Evolutionary conservation across 345 rosid genomes (phyloP).

Genomic region (Lepidium sativum): DNA sequence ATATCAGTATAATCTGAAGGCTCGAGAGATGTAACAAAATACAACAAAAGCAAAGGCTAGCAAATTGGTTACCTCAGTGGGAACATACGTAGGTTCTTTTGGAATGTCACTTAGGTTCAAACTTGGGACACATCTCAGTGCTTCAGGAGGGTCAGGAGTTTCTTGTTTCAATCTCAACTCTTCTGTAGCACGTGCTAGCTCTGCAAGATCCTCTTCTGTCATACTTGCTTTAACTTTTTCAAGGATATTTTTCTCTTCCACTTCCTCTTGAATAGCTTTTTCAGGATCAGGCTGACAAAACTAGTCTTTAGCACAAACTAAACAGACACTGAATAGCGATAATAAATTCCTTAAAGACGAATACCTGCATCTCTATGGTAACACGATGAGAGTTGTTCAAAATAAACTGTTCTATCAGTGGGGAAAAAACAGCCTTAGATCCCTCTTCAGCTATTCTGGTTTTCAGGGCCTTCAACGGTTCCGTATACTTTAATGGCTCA

Average conservation of each 20-base stretch:
- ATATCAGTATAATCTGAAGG: background rate
- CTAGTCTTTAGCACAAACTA: constrained; percentile 12
- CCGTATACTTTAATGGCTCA: constrained; percentile 84
- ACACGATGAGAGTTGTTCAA: constrained; percentile 79
- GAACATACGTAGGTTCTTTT: constrained; percentile 68
- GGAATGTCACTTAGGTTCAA: constrained; percentile 74
- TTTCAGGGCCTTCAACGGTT: constrained; percentile 72
- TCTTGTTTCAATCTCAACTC: constrained; percentile 84
- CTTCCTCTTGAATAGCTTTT: constrained; percentile 78
- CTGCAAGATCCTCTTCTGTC: constrained; percentile 93
- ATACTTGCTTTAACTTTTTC: constrained; percentile 64
- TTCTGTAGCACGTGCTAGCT: constrained; percentile 77
- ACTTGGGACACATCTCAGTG: constrained; percentile 75
- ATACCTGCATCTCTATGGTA: constrained; percentile 93
- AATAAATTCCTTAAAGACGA: background rate
- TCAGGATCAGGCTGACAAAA: constrained; percentile 81
- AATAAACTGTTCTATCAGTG: constrained; percentile 75
- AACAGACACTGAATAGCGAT: background rate
- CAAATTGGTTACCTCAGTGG: constrained; percentile 52
- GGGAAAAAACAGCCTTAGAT: constrained; percentile 91
- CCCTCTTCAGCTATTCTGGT: constrained; percentile 80
- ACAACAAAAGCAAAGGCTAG: constrained; percentile 6
- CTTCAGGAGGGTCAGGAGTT: constrained; percentile 96
- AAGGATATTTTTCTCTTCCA: constrained; percentile 62
- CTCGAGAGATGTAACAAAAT: background rate